A percentile compares a stretch with the other conserved stretches of the same genome.
Evolutionary conservation across 257 asterid genomes (phyloP).

Genomic region (Coffea eugenioides): DNA sequence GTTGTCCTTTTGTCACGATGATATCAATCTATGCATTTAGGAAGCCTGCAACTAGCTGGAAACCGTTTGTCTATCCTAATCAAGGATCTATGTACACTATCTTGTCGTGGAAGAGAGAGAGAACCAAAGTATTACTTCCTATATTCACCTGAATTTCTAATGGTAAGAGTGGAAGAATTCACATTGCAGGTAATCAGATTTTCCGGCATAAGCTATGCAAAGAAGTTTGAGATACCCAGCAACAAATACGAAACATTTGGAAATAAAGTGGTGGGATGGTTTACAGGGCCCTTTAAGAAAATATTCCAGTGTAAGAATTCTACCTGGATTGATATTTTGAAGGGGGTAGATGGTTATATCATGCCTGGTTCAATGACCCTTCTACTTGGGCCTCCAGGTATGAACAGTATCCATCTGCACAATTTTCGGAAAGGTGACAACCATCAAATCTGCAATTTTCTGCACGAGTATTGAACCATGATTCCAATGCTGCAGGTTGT

Average conservation of each 20-base stretch:
- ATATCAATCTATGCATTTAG: not conserved
- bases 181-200: slow-evolving; percentile 16
- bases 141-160: not conserved
- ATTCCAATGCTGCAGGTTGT: slow-evolving; percentile 10
- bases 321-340: slow-evolving; percentile 8
- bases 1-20: not conserved
- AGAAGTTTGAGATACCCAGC: slow-evolving; percentile 6
- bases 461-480: not conserved
- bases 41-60: not conserved
- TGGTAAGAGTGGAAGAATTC: not conserved
- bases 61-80: too few relatives aligned
- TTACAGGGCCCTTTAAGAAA: slow-evolving; percentile 1
- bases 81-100: not conserved
- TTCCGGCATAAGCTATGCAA: slow-evolving; percentile 7
- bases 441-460: not conserved
- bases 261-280: slow-evolving; percentile 13
- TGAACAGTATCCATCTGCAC: too few relatives aligned
- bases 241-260: slow-evolving; percentile 14
- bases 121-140: not conserved
- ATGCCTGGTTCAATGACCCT: slow-evolving; percentile 20
- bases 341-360: slow-evolving; percentile 15
- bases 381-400: slow-evolving; percentile 23
- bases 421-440: too few relatives aligned
- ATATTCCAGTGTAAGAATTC: not conserved
- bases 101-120: not conserved